Percentiles rank a stretch among this genome's conserved stretches.
These are phyloP conservation scores for Penicillium sp. DNA, from an alignment of 2,329 filamentous ascomycete genomes.

Conservation along the genomic window DNA sequence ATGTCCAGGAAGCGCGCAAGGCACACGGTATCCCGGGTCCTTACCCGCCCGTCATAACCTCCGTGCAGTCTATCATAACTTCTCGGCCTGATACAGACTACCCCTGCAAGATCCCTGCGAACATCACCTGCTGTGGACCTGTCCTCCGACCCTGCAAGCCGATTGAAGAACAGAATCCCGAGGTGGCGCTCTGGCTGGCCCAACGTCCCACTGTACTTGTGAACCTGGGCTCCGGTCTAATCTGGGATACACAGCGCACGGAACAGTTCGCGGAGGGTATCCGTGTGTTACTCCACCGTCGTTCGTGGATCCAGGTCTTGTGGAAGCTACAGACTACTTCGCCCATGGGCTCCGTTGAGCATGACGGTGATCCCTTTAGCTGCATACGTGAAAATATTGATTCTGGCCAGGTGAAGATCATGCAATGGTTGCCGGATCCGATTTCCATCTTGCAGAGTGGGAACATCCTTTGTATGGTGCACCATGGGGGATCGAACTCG, in stretches of 20 bases:
- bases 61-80: background rate
- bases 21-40: background rate
- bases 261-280: background rate
- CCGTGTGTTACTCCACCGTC: background rate
- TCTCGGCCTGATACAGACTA: background rate
- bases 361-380: background rate
- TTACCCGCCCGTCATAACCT: background rate
- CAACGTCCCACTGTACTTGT: background rate
- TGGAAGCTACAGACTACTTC: background rate
- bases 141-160: background rate
- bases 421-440: constrained; percentile 1
- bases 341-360: background rate
- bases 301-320: background rate
- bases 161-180: background rate
- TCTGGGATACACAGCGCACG: background rate
- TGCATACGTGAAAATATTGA: background rate
- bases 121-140: background rate
- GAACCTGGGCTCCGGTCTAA: background rate
- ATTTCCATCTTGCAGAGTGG: background rate
- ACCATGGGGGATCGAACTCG: constrained; percentile 2
- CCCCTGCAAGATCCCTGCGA: background rate
- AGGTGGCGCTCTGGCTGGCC: background rate
- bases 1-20: background rate
- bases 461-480: background rate
- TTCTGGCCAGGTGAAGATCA: background rate